A percentile compares a stretch with the other conserved stretches of the same genome.
Conservation (phyloP, 1,139 yeast genomes). For the Protomyces pachydermus region DNA sequence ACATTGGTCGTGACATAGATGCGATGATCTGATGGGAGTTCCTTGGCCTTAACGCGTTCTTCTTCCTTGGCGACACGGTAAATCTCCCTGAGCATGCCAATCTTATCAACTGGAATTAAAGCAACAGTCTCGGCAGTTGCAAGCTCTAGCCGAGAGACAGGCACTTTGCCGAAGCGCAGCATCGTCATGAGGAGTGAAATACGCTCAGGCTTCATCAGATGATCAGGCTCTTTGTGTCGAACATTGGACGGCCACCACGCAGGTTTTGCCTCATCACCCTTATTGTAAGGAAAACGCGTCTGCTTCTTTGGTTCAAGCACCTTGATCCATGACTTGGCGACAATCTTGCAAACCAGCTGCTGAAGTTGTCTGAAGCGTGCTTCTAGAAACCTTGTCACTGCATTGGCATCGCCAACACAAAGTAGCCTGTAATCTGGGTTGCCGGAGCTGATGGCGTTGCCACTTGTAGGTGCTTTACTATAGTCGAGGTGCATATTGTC, state of each 20-base stretch:
- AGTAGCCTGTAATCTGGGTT: slow-evolving; percentile 28
- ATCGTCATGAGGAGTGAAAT: slow-evolving; percentile 48
- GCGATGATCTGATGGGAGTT: slow-evolving; percentile 8
- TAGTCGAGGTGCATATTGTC: slow-evolving; percentile 3
- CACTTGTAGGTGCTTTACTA: background rate
- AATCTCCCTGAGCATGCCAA: slow-evolving; percentile 37
- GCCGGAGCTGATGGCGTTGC: slow-evolving; percentile 32
- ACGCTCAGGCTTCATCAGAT: slow-evolving; percentile 56
- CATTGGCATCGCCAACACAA: slow-evolving; percentile 23
- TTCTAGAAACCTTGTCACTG: slow-evolving; percentile 30
- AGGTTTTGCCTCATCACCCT: slow-evolving; percentile 50
- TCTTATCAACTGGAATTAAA: slow-evolving; percentile 31
- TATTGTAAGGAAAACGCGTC: slow-evolving; percentile 57
- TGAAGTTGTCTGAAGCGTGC: slow-evolving; percentile 39
- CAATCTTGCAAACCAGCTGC: slow-evolving; percentile 55
- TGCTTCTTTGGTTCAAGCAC: slow-evolving; percentile 64
- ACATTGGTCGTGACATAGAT: slow-evolving; percentile 23
- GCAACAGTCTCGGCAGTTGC: slow-evolving; percentile 33
- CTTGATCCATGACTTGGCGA: slow-evolving; percentile 67
- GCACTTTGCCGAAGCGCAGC: slow-evolving; percentile 38
- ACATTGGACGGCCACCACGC: slow-evolving; percentile 65
- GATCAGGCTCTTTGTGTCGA: slow-evolving; percentile 66
- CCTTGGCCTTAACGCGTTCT: slow-evolving; percentile 26
- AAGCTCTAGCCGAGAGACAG: slow-evolving; percentile 37
- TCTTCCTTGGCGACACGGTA: slow-evolving; percentile 36